Conservation (phyloP, 2,329 filamentous ascomycete species). For the Stenocarpella maydis region DNA sequence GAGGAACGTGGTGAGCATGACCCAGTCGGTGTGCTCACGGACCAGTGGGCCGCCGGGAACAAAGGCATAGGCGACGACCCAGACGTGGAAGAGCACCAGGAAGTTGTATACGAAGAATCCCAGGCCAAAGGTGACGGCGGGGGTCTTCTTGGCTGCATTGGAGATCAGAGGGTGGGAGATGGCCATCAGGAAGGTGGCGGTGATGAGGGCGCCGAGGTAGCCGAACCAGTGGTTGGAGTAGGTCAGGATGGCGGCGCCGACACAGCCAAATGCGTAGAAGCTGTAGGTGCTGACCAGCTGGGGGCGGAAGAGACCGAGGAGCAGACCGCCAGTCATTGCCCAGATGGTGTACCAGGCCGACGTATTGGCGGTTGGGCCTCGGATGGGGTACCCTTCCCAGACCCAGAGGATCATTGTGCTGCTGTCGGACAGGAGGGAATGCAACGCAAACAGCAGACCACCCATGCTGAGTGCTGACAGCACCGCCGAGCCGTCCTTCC, state of each 20-base stretch:
- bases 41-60: conserved; percentile 93
- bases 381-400: conserved; percentile 94
- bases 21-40: conserved; percentile 93
- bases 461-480: conserved; percentile 81
- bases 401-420: conserved; percentile 99
- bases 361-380: conserved; percentile 86
- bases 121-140: conserved; percentile 82
- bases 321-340: conserved; percentile 83
- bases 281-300: conserved; percentile 79
- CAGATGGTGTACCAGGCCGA: conserved; percentile 88
- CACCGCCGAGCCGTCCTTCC: conserved; percentile 70
- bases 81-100: conserved; percentile 95
- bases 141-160: conserved; percentile 78
- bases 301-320: conserved; percentile 79
- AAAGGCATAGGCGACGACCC: conserved; percentile 98
- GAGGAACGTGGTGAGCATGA: conserved; percentile 88
- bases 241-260: conserved; percentile 82
- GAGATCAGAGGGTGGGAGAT: conserved; percentile 77
- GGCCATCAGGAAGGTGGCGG: conserved; percentile 84
- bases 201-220: conserved; percentile 81
- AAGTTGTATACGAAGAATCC: conserved; percentile 94
- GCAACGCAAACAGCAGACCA: conserved; percentile 86
- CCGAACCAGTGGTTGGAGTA: conserved; percentile 84
- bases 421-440: conserved; percentile 93
- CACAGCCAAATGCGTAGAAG: conserved; percentile 77